A percentile compares a stretch with the other conserved stretches of the same genome.
phyloP scores from a whole-genome alignment of 108 stramenopile genomes.

The Pinguiococcus pyrenoidosus region DNA sequence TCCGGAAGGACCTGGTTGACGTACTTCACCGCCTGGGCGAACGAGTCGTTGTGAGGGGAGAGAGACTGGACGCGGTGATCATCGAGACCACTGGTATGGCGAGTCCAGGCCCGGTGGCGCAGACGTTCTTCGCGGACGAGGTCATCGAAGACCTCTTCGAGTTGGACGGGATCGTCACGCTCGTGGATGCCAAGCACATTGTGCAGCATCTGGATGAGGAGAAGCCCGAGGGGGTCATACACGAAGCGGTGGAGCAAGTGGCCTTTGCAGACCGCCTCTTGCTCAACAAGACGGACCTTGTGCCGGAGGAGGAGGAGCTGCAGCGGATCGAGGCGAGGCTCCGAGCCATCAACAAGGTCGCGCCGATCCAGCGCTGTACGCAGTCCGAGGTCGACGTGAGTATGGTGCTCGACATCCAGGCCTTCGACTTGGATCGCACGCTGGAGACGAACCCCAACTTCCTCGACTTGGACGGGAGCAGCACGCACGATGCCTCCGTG shows the following conservation, averaged over 20 bases:
- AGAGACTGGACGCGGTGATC: constrained; percentile 65
- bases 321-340: constrained; percentile 28
- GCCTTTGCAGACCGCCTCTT: constrained; percentile 51
- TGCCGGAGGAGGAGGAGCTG: constrained; percentile 7
- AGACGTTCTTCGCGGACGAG: constrained; percentile 90
- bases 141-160: too few relatives aligned
- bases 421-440: constrained; percentile 63
- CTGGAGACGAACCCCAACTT: constrained; percentile 77
- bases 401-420: constrained; percentile 66
- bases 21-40: constrained; percentile 60
- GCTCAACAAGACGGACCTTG: constrained; percentile 43
- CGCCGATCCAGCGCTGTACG: constrained; percentile 50
- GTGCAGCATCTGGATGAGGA: constrained; percentile 51
- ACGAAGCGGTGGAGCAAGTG: constrained; percentile 84
- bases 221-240: constrained; percentile 38
- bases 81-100: constrained; percentile 91
- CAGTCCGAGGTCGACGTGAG: constrained; percentile 59
- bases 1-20: constrained; percentile 39
- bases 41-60: constrained; percentile 20
- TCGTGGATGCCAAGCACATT: constrained; percentile 85
- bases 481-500: constrained; percentile 58
- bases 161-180: constrained; percentile 84
- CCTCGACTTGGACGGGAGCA: too few relatives aligned
- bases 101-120: constrained; percentile 53
- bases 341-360: constrained; percentile 61